Conservation (phyloP, 75 land plant species). For the Selaginella moellendorffii region DNA sequence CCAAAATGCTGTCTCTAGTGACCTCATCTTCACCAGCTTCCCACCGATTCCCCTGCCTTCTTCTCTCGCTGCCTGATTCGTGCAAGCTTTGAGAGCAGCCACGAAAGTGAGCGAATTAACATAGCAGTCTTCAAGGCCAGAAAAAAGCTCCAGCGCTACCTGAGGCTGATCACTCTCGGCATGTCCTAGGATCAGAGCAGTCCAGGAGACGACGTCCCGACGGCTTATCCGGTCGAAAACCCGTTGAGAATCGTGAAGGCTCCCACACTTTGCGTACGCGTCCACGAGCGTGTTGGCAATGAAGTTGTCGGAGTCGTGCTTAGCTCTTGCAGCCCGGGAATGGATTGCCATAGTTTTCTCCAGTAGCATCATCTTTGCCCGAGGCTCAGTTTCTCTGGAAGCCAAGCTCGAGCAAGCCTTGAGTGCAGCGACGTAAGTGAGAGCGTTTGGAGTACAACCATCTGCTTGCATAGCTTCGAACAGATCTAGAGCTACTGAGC, state of each 20-base stretch:
- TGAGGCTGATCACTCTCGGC: conserved; percentile 16
- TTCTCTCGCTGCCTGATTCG: conserved; percentile 14
- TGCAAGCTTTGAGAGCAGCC: conserved; percentile 21
- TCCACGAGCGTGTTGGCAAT: conserved; percentile 12
- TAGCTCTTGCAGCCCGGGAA: not conserved
- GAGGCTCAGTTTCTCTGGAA: no score
- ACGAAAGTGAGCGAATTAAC: conserved; percentile 16
- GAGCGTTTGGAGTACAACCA: conserved; percentile 28
- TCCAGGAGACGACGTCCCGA: conserved; percentile 16
- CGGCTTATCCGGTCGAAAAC: conserved; percentile 15
- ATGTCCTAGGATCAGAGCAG: conserved; percentile 20
- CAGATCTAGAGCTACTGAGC: conserved; percentile 24
- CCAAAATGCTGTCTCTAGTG: not conserved
- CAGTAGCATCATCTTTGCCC: conserved; percentile 17
- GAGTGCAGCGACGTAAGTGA: conserved; percentile 29
- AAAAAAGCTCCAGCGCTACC: conserved; percentile 14
- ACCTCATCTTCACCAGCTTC: not conserved
- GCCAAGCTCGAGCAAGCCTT: conserved; percentile 40
- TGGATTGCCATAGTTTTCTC: conserved; percentile 21
- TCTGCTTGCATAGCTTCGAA: conserved; percentile 34
- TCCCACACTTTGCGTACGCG: conserved; percentile 26
- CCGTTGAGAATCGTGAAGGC: not conserved
- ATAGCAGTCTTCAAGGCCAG: not conserved
- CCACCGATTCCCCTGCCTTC: conserved; percentile 11
- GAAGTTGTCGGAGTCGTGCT: conserved; percentile 10